Evolutionary conservation across 2,329 filamentous ascomycete genomes (phyloP).

Genomic region (Aspergillus proliferans): DNA sequence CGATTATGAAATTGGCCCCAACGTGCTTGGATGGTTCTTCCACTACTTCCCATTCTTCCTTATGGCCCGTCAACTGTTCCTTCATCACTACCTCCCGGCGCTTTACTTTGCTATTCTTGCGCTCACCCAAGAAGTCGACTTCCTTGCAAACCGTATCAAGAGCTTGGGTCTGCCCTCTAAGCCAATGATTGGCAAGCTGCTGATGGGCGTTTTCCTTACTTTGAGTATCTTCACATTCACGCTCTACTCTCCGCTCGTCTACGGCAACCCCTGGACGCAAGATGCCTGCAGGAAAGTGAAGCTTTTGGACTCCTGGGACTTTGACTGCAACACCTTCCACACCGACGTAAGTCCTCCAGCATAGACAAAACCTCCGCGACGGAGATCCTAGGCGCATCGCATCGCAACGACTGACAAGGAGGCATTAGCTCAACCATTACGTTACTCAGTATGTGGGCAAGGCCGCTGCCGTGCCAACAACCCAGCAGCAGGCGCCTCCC

Average conservation of each 20-base stretch:
- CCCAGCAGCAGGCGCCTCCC: slow-evolving; percentile 13
- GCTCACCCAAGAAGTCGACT: slow-evolving; percentile 85
- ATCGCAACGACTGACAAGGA: slow-evolving; percentile 21
- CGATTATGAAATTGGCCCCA: slow-evolving; percentile 90
- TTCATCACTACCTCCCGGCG: slow-evolving; percentile 97
- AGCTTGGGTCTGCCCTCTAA: slow-evolving; percentile 62
- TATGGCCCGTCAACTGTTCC: slow-evolving; percentile 95
- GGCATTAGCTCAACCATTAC: slow-evolving; percentile 34
- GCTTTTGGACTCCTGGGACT: slow-evolving; percentile 86
- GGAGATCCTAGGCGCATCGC: slow-evolving; percentile 13
- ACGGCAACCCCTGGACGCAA: slow-evolving; percentile 92
- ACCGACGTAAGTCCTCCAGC: slow-evolving; percentile 64
- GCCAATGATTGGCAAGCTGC: slow-evolving; percentile 67
- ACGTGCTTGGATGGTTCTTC: slow-evolving; percentile 87
- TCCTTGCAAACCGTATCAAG: slow-evolving; percentile 65
- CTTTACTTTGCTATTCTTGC: slow-evolving; percentile 91
- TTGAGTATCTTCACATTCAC: slow-evolving; percentile 70
- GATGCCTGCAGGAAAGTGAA: slow-evolving; percentile 79
- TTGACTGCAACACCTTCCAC: slow-evolving; percentile 93
- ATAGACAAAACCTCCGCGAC: slow-evolving; percentile 25
- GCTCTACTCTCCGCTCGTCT: slow-evolving; percentile 81
- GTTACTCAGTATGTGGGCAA: slow-evolving; percentile 24
- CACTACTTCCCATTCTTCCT: slow-evolving; percentile 99
- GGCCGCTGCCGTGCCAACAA: slow-evolving; percentile 19
- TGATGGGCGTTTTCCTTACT: slow-evolving; percentile 67